A percentile compares a stretch with the other conserved stretches of the same genome.
Evolutionary conservation across 129 eudicot species (phyloP).

Genomic region (Solidago caesia): DNA sequence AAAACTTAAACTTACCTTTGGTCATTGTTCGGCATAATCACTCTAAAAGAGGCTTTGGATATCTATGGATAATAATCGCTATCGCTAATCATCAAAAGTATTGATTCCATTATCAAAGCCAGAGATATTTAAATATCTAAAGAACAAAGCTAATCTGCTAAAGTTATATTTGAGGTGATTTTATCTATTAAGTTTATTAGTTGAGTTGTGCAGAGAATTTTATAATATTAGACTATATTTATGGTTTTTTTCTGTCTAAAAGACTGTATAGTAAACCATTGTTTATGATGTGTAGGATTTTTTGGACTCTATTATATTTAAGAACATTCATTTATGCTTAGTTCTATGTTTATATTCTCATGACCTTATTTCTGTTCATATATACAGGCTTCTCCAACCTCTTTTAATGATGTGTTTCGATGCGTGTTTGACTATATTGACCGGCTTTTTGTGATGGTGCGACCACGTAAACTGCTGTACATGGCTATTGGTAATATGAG

Average conservation of each 20-base stretch:
- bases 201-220: background rate
- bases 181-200: background rate
- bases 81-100: background rate
- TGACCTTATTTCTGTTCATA: background rate
- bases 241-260: background rate
- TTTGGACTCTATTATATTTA: slow-evolving; percentile 10
- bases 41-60: background rate
- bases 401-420: slow-evolving; percentile 86
- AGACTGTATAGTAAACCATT: background rate
- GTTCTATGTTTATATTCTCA: background rate
- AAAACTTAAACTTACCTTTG: no score
- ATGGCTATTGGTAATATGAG: slow-evolving; percentile 87
- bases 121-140: background rate
- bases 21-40: no score
- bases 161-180: background rate
- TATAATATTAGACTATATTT: background rate
- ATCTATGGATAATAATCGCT: background rate
- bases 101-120: background rate
- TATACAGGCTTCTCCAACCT: slow-evolving; percentile 93
- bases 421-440: slow-evolving; percentile 95
- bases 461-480: slow-evolving; percentile 86
- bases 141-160: background rate
- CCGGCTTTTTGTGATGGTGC: slow-evolving; percentile 90
- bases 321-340: slow-evolving; percentile 2
- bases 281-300: slow-evolving; percentile 13